A percentile compares a stretch with the other conserved stretches of the same genome.
These are phyloP conservation scores for Malus orientalis DNA, from an alignment of 306 rosid species.

Conservation along the genomic window DNA sequence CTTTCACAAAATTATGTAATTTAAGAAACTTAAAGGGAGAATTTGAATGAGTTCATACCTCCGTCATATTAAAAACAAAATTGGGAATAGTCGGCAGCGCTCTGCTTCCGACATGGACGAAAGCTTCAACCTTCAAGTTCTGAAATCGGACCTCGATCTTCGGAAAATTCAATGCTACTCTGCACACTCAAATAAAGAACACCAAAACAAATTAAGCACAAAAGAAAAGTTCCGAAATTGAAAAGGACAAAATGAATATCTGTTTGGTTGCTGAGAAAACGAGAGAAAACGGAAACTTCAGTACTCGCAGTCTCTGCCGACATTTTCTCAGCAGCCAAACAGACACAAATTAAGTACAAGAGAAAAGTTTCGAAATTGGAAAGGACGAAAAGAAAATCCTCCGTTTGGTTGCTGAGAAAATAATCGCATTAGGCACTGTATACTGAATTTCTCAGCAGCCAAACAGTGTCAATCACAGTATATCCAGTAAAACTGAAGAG, in stretches of 20 bases:
- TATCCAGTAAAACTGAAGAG: background rate
- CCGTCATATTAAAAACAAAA: slow-evolving; percentile 72
- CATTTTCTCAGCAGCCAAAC: slow-evolving; percentile 14
- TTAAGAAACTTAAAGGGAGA: background rate
- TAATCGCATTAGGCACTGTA: background rate
- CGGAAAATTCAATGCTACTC: slow-evolving; percentile 80
- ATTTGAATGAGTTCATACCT: slow-evolving; percentile 33
- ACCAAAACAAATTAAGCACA: background rate
- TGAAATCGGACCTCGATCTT: slow-evolving; percentile 91
- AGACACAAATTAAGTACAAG: background rate
- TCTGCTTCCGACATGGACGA: slow-evolving; percentile 88
- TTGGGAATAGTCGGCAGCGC: slow-evolving; percentile 95
- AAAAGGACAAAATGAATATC: background rate
- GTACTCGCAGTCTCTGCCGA: background rate
- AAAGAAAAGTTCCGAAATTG: background rate
- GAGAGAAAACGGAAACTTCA: background rate
- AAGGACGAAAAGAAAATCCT: background rate
- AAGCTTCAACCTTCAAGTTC: slow-evolving; percentile 69
- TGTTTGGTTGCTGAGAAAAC: background rate
- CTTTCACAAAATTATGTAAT: background rate
- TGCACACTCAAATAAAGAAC: slow-evolving; percentile 10
- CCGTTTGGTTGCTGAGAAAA: background rate
- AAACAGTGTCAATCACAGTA: background rate
- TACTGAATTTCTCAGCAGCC: background rate
- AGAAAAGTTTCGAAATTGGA: background rate